phyloP scores from a whole-genome alignment of 345 rosid genomes.

The Nasturtium officinale region DNA sequence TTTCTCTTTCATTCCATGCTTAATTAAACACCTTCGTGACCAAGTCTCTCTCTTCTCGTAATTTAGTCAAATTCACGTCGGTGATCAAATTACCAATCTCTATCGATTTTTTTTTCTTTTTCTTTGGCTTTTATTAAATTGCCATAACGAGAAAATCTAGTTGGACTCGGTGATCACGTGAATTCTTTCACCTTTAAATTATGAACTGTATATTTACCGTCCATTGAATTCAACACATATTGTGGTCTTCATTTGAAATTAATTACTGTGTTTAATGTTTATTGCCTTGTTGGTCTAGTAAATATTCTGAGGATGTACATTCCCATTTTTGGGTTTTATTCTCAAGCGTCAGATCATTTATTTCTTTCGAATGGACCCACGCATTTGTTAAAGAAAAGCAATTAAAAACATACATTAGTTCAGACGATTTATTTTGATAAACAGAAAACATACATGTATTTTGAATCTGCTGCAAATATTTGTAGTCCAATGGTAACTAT shows the following conservation, averaged over 20 bases:
- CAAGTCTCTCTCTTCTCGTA: conserved; percentile 39
- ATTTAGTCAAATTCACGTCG: conserved; percentile 43
- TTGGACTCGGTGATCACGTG: conserved; percentile 35
- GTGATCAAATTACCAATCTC: conserved; percentile 32
- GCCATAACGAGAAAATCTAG: conserved; percentile 21
- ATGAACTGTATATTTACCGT: conserved; percentile 1
- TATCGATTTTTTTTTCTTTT: not conserved
- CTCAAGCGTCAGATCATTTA: not conserved
- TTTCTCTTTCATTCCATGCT: conserved; percentile 38
- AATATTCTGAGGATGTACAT: too few relatives aligned
- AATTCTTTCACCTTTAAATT: conserved; percentile 6
- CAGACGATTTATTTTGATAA: not conserved
- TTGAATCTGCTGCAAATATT: not conserved
- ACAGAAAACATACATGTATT: not conserved
- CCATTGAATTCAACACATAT: conserved; percentile 9
- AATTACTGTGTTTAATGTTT: not conserved
- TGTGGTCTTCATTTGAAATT: not conserved
- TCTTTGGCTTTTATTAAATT: conserved; percentile 22
- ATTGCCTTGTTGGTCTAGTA: not conserved
- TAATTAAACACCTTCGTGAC: conserved; percentile 40
- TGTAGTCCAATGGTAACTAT: not conserved
- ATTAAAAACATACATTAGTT: not conserved
- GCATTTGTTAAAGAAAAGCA: not conserved
- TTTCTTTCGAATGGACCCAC: not conserved
- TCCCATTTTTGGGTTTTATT: not conserved